Evolutionary conservation across 139 green algal genomes (phyloP), one percentile per base, ranked within the genome.

Genomic region (Micractinium conductrix): DNA sequence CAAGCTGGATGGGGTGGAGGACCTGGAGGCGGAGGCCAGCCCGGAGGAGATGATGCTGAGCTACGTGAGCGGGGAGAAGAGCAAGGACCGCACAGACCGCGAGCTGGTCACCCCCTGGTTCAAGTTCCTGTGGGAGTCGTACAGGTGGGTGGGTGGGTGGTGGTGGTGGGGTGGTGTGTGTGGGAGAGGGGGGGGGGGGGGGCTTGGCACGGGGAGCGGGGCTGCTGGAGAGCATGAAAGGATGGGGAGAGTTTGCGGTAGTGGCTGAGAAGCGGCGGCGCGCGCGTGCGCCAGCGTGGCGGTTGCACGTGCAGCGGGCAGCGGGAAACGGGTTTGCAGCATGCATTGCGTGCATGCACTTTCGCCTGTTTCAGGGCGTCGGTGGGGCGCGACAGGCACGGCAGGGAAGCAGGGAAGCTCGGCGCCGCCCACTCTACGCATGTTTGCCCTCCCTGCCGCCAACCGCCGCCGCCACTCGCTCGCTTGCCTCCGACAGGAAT

Each of bases 81-180:
- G 89, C 91, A 89, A 96, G 92, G 97, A 99, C 86, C 95, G 96
- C 79, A 96, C 94, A 7, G 97, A 99, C 86, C 90, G 97, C 33
- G 96, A 99, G 92, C 86, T 98, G 72, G 97, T 99, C 22, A 99
- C 97, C 16, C 97, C 97, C 35, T 99, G 97, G 97, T 99, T 99
- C 93, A 98, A 98, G 87, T 99, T 99, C 85, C 90, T 99, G 86
- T 99, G 97, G 97, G 97, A 99, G 91, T 95, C 94, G 16, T 98
- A 99, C 92, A 91, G 97, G 76, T 98, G 90, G 60, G 90, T 96
- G 63, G 69, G n/a, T 22, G 37, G 75, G 48, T 0, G 48, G n/a
- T n/a, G n/a, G n/a, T n/a, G n/a, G n/a, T n/a, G n/a, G n/a, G n/a
- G n/a, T n/a, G n/a, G n/a, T 68, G 7, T 45, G 74, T 26, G 30